A percentile compares a stretch with the other conserved stretches of the same genome.
These are phyloP conservation scores for Oryza nivara DNA, from an alignment of 176 grass and related monocot genomes.

Conservation along the genomic window DNA sequence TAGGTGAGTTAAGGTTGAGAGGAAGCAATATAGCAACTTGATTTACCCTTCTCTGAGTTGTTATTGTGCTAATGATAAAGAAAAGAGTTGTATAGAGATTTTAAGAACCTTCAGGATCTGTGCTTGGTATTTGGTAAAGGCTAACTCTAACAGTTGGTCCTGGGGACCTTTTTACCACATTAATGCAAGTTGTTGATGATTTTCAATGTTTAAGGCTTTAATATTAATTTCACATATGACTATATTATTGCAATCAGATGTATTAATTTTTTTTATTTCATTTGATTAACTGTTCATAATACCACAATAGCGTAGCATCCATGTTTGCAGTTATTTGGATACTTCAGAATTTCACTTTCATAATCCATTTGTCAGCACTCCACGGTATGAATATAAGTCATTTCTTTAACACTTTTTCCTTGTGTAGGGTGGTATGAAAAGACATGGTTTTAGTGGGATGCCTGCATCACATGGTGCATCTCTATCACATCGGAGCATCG, in stretches of 20 bases:
- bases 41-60: not conserved
- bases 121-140: slow-evolving; percentile 25
- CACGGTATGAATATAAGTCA: not conserved
- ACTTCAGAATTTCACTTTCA: not conserved
- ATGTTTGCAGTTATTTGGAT: slow-evolving; percentile 6
- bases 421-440: slow-evolving; percentile 96
- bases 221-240: slow-evolving; percentile 23
- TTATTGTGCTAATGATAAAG: not conserved
- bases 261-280: not conserved
- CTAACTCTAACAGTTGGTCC: not conserved
- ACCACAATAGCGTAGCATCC: slow-evolving; percentile 8
- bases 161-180: not conserved
- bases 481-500: slow-evolving; percentile 86
- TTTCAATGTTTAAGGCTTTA: not conserved
- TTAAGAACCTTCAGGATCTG: not conserved
- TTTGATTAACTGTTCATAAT: not conserved
- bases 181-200: slow-evolving; percentile 2
- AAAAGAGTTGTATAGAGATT: slow-evolving; percentile 6
- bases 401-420: slow-evolving; percentile 21
- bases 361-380: not conserved
- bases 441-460: slow-evolving; percentile 66
- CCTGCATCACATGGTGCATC: slow-evolving; percentile 97
- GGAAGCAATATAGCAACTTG: not conserved
- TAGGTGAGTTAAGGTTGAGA: not conserved
- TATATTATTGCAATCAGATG: not conserved